A percentile compares a stretch with the other conserved stretches of the same genome.
Evolutionary conservation across 2,329 filamentous ascomycete genomes (phyloP).

Genomic region (Uncinocarpus reesii): DNA sequence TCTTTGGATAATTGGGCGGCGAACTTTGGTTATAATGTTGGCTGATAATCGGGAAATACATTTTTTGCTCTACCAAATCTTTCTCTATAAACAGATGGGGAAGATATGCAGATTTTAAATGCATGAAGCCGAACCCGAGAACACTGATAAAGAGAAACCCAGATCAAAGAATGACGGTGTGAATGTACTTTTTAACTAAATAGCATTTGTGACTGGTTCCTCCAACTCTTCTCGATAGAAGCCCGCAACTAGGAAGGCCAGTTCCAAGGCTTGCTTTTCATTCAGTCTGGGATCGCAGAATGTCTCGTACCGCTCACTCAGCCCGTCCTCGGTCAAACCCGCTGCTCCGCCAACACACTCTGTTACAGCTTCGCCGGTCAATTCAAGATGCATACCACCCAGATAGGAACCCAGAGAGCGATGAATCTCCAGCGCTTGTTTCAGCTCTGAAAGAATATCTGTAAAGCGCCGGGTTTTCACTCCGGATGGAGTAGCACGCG

Average conservation of each 20-base stretch:
- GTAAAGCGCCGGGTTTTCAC: constrained; percentile 89
- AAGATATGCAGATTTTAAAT: too few relatives aligned
- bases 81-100: too few relatives aligned
- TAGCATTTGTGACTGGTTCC: constrained; percentile 17
- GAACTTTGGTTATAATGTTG: neutral
- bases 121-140: too few relatives aligned
- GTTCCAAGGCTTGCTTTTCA: constrained; percentile 92
- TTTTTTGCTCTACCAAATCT: neutral
- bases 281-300: constrained; percentile 94
- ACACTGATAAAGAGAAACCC: too few relatives aligned
- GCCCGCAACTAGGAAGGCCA: constrained; percentile 86
- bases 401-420: constrained; percentile 73
- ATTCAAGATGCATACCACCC: constrained; percentile 86
- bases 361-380: constrained; percentile 92
- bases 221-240: constrained; percentile 51
- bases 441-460: constrained; percentile 79
- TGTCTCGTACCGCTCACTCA: constrained; percentile 84
- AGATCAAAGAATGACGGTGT: too few relatives aligned
- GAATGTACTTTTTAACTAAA: neutral
- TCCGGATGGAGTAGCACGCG: constrained; percentile 55
- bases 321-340: constrained; percentile 73
- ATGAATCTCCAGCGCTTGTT: constrained; percentile 74
- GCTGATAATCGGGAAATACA: neutral
- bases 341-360: constrained; percentile 90
- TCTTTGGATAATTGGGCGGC: neutral